Base-by-base conservation (phyloP, 768 basidiomycete genomes). In the Tubosaeta sp. region DNA sequence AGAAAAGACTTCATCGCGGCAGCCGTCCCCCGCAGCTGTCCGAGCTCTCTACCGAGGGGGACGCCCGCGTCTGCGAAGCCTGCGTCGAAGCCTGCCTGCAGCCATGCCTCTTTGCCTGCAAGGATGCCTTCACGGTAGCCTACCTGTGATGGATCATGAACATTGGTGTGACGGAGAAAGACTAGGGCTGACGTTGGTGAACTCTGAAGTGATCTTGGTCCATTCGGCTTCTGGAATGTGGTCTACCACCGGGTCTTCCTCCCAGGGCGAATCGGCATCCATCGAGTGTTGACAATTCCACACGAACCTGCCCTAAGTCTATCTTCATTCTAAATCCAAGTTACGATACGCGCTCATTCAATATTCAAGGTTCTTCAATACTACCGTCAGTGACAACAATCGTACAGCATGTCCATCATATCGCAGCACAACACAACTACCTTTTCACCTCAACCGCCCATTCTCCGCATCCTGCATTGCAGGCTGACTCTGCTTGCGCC, bases 21-120 rank as follows among this genome's bases (percentile, higher is more conserved):
- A 0, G 83, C 76, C 25, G 76, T 69, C 0, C 95, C 97, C 22
- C 94, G 83, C 16, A 95, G 73, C 35, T 76, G 65, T 4, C 95
- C 95, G 2, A 97, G 67, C 54, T 88, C 78, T 25, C 85, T 81
- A 1, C 94, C 92, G 14, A 88, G 68, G 0, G 89, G 87, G 3
- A 77, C 83, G 1, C 93, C 91, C 10, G 82, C 73, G 13, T 71
- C 67, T 1, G 84, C 83, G 62, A 91, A 97, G 2, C 91, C 93
- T 4, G 76, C 72, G 68, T 99, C 91, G 62, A 99, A 98, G 1
- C 95, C 95, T 56, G 84, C 75, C 62, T 99, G 95, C 2, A 97
- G 76, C 3, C 84, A 85, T 0, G 80, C 75, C 65, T 95, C 88
- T 67, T 97, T 98, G 4, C 95, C 95, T 5, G 86, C 84, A 0